Conservation (phyloP, 2,329 filamentous ascomycete genomes). For the Diplocarpon rosae region DNA sequence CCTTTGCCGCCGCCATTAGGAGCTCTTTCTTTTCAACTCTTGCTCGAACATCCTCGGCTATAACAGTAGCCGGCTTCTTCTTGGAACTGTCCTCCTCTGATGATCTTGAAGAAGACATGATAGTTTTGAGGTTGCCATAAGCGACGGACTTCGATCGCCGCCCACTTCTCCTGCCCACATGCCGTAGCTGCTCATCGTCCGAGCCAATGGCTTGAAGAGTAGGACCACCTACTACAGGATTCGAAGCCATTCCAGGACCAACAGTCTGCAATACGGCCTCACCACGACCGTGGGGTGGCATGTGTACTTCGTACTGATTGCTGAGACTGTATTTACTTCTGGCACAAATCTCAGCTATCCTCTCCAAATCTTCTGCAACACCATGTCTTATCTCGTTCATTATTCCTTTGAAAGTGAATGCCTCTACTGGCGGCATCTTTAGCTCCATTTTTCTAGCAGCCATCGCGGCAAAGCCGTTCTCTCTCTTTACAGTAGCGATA, state of each 20-base stretch:
- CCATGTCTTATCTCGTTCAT: slow-evolving; percentile 41
- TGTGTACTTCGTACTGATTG: slow-evolving; percentile 57
- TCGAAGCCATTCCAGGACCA: slow-evolving; percentile 15
- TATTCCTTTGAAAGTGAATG: slow-evolving; percentile 54
- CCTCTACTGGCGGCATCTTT: slow-evolving; percentile 49
- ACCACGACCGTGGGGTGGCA: slow-evolving; percentile 49
- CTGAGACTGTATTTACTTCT: slow-evolving; percentile 53
- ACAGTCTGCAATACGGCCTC: slow-evolving; percentile 32
- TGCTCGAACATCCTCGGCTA: slow-evolving; percentile 43
- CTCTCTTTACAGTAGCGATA: slow-evolving; percentile 21
- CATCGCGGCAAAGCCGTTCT: slow-evolving; percentile 17
- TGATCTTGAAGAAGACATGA: slow-evolving; percentile 54
- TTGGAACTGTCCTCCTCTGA: slow-evolving; percentile 51
- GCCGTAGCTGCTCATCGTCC: slow-evolving; percentile 40
- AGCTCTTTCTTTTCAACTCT: slow-evolving; percentile 32
- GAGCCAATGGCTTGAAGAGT: slow-evolving; percentile 47
- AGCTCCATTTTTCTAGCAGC: slow-evolving; percentile 24
- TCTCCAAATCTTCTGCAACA: slow-evolving; percentile 48
- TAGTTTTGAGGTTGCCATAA: slow-evolving; percentile 53
- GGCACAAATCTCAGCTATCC: slow-evolving; percentile 57
- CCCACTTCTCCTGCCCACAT: slow-evolving; percentile 15
- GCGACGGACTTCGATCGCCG: slow-evolving; percentile 30
- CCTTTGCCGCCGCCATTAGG: slow-evolving; percentile 1
- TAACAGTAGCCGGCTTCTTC: slow-evolving; percentile 42
- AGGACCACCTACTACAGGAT: slow-evolving; percentile 33